Evolutionary conservation across 1,284 basidiomycete genomes (phyloP), one percentile per base, ranked within the genome.

Genomic region (Sporisorium iseilematis-ciliati): DNA sequence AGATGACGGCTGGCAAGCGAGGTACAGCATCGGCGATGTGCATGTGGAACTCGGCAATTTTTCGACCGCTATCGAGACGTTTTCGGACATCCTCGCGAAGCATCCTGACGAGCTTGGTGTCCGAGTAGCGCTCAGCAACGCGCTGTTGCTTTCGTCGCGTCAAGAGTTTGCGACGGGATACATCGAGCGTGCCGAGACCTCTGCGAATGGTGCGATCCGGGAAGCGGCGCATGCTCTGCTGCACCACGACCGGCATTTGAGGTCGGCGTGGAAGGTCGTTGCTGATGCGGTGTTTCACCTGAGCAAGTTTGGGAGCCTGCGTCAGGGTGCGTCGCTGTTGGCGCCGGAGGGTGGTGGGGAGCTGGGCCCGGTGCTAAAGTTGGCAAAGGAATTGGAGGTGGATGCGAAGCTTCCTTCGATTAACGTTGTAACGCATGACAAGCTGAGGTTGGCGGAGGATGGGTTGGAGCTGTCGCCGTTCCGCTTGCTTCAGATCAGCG

Each of bases 11-110:
- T 99, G 97, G 97, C 88, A 93, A 78, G 92, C 91, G 71, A 87
- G 88, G 8, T 98, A 92, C 87, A 89, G 93, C 83, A 92, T 94
- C 48, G 96, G 91, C 7, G 92, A 95, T 52, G 92, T 95, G 16
- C 91, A 94, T 77, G 89, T 90, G 40, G 91, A 93, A 77, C 90
- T 93, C 56, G 92, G 93, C 1, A 88, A 91, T 57, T 92, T 90
- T 79, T 87, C 89, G 25, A 90, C 91, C 16, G 93, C 96, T 0
- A 91, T 97, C 73, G 85, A 86, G 18, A 88, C 90, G 0, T 92
- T 94, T 82, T 85, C 89, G 57, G 85, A 86, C 3, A 90, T 97
- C 57, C 85, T 92, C 31, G 83, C 83, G 4, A 78, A 87, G 4
- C 89, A 89, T 1, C 91, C 92, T 0, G 86, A 88, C 7, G 86